These are phyloP conservation scores for Moesziomyces sp. DNA, from an alignment of 1,284 basidiomycete genomes.

Conservation along the genomic window DNA sequence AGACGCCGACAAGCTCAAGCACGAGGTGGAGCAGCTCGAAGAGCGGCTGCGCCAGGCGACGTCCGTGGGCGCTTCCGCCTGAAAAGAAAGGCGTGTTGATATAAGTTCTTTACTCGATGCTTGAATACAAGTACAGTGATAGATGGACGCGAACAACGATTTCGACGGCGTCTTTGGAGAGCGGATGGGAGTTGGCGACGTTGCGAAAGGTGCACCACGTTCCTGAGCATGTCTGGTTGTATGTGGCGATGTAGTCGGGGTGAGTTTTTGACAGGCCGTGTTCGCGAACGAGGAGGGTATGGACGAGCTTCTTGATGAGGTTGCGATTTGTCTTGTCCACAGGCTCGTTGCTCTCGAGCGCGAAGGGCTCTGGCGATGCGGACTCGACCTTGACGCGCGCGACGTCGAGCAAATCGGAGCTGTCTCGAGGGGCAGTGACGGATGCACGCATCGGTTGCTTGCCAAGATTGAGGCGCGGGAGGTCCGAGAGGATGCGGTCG, in stretches of 20 bases:
- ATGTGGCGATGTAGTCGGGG: conserved; percentile 53
- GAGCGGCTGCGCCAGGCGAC: conserved; percentile 15
- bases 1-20: conserved; percentile 40
- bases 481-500: conserved; percentile 37
- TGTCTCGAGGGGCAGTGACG: conserved; percentile 2
- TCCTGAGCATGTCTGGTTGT: conserved; percentile 52
- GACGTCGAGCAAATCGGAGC: conserved; percentile 24
- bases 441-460: conserved; percentile 27
- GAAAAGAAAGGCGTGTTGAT: background rate
- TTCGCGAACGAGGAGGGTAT: conserved; percentile 34
- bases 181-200: conserved; percentile 15
- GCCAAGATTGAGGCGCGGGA: conserved; percentile 41
- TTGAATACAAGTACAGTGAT: conserved; percentile 41
- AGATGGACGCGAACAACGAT: conserved; percentile 39
- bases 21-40: conserved; percentile 35
- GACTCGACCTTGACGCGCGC: conserved; percentile 25
- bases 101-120: conserved; percentile 7
- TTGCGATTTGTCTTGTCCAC: conserved; percentile 41
- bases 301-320: conserved; percentile 43
- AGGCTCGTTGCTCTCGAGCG: conserved; percentile 10
- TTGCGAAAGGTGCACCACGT: conserved; percentile 51
- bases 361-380: conserved; percentile 33
- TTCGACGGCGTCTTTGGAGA: conserved; percentile 35
- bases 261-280: conserved; percentile 30
- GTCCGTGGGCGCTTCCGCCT: conserved; percentile 10